A percentile compares a stretch with the other conserved stretches of the same genome.
Conservation (phyloP, 2,329 filamentous ascomycete genomes). For the Ilyonectria destructans region DNA sequence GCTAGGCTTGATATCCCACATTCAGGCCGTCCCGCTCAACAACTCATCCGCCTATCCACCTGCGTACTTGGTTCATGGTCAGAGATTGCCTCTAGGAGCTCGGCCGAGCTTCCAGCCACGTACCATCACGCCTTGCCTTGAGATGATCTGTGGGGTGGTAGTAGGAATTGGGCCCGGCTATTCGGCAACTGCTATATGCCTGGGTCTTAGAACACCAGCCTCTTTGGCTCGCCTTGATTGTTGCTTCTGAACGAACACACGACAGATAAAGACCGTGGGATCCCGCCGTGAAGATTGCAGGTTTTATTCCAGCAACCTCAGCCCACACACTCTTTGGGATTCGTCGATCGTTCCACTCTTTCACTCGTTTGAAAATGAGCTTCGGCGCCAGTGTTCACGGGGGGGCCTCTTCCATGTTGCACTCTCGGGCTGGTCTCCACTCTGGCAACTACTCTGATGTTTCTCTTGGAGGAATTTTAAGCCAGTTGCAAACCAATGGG, state of each 20-base stretch:
- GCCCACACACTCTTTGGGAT: constrained; percentile 7
- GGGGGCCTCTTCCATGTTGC: constrained; percentile 29
- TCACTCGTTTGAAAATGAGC: constrained; percentile 38
- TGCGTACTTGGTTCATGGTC: background rate
- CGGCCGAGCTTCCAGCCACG: background rate
- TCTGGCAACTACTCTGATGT: constrained; percentile 21
- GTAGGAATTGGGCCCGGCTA: constrained; percentile 6
- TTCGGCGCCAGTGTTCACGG: constrained; percentile 35
- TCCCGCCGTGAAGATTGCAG: constrained; percentile 16
- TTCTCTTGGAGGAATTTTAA: constrained; percentile 35
- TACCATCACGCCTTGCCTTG: constrained; percentile 3
- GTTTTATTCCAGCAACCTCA: constrained; percentile 18
- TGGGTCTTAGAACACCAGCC: background rate
- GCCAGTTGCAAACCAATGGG: constrained; percentile 46
- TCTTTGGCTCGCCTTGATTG: constrained; percentile 12
- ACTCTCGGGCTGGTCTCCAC: background rate
- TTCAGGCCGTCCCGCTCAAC: constrained; percentile 3
- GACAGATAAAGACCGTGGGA: constrained; percentile 33
- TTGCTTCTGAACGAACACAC: background rate
- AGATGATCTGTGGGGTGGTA: constrained; percentile 6
- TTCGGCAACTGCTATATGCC: constrained; percentile 16
- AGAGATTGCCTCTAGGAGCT: constrained; percentile 6
- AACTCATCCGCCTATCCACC: background rate
- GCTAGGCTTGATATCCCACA: constrained; percentile 22
- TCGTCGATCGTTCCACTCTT: constrained; percentile 13